Percentiles rank a stretch among this genome's conserved stretches.
Evolutionary conservation across 768 basidiomycete genomes (phyloP).

Genomic region (Agaricus blazei): DNA sequence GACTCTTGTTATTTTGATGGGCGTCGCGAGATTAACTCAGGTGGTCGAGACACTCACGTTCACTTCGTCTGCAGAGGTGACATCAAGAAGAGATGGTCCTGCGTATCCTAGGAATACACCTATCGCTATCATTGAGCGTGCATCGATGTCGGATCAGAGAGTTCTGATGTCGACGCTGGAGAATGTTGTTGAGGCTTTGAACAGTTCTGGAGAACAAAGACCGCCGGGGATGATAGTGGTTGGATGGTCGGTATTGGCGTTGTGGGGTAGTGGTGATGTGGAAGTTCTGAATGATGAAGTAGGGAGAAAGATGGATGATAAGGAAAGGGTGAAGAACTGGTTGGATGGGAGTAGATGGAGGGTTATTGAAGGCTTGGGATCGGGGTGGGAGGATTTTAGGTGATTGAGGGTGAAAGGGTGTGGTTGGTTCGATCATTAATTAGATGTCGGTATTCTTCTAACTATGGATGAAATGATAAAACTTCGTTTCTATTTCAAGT

Average conservation of each 20-base stretch:
- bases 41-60: constrained; percentile 59
- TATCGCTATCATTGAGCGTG: constrained; percentile 91
- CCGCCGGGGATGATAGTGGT: constrained; percentile 96
- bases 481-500: no score
- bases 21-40: constrained; percentile 77
- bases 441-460: no score
- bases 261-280: constrained; percentile 70
- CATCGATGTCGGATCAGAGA: constrained; percentile 91
- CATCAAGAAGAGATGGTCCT: constrained; percentile 27
- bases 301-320: constrained; percentile 26
- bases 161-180: constrained; percentile 73
- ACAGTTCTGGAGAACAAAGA: constrained; percentile 75
- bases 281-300: constrained; percentile 55
- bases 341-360: constrained; percentile 57
- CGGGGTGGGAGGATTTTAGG: constrained; percentile 28
- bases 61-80: not conserved
- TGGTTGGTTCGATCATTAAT: no score
- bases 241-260: constrained; percentile 83
- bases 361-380: constrained; percentile 57
- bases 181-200: constrained; percentile 66
- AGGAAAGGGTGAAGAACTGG: constrained; percentile 52
- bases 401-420: not conserved
- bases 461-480: no score
- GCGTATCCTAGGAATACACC: constrained; percentile 75
- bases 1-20: constrained; percentile 90